Evolutionary conservation across 2,329 filamentous ascomycete genomes (phyloP).

Genomic region (Phialophora macrospora): DNA sequence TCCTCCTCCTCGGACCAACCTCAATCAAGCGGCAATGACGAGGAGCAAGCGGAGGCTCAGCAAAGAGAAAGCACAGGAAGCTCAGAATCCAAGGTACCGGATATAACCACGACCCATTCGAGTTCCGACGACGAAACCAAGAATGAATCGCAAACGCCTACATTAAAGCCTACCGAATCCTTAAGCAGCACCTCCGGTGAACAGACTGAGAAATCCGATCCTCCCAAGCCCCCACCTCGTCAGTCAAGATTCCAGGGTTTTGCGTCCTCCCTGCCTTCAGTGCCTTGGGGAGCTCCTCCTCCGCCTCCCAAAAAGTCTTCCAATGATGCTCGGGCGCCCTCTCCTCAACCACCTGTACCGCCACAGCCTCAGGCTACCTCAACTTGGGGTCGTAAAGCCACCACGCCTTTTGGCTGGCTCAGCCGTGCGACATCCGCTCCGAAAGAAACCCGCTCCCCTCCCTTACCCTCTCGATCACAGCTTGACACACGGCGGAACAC

Average conservation of each 20-base stretch:
- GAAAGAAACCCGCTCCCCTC: conserved; percentile 63
- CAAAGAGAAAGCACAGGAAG: conserved; percentile 19
- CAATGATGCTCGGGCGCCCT: conserved; percentile 37
- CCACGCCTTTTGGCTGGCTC: conserved; percentile 73
- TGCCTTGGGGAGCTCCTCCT: conserved; percentile 67
- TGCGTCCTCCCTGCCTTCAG: conserved; percentile 71
- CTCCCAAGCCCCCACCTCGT: conserved; percentile 56
- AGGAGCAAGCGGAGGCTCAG: conserved; percentile 14
- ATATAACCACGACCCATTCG: conserved; percentile 10
- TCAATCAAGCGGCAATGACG: conserved; percentile 12
- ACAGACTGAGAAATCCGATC: conserved; percentile 40
- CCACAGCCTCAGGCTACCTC: conserved; percentile 43
- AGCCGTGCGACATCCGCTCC: conserved; percentile 53
- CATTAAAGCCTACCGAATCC: conserved; percentile 20
- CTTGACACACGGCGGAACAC: conserved; percentile 69
- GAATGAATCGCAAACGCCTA: conserved; percentile 5
- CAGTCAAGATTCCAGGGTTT: conserved; percentile 70
- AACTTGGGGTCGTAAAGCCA: conserved; percentile 69
- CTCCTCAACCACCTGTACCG: conserved; percentile 43
- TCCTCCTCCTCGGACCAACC: conserved; percentile 21
- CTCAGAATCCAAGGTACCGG: conserved; percentile 17
- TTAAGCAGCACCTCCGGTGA: conserved; percentile 17
- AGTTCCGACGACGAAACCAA: conserved; percentile 24
- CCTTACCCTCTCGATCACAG: conserved; percentile 53
- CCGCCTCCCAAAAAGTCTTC: conserved; percentile 36